phyloP scores from a whole-genome alignment of 2,329 filamentous ascomycete species.

The Dothistroma pini region DNA sequence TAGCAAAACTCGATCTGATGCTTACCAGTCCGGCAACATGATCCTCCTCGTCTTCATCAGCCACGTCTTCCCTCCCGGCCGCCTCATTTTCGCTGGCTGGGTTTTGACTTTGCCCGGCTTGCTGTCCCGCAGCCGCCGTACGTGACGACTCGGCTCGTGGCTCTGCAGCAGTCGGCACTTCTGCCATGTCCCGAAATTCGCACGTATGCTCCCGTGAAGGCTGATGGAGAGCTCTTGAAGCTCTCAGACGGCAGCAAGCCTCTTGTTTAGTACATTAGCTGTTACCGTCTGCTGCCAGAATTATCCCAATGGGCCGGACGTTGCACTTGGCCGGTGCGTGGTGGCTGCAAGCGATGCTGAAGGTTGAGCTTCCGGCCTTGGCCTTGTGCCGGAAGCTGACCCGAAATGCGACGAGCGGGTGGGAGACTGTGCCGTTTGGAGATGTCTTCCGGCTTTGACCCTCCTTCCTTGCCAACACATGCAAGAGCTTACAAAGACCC shows the following conservation, averaged over 20 bases:
- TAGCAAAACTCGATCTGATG: background rate
- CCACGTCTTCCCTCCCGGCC: background rate
- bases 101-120: background rate
- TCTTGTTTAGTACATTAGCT: background rate
- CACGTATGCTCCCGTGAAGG: background rate
- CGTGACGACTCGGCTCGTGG: background rate
- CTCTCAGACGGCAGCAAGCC: background rate
- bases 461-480: background rate
- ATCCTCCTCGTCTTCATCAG: background rate
- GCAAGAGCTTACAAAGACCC: background rate
- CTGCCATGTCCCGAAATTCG: background rate
- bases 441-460: too few species aligned
- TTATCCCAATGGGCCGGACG: background rate
- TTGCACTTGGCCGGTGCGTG: background rate
- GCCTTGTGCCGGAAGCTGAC: background rate
- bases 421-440: background rate
- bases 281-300: background rate
- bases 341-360: constrained; percentile 1
- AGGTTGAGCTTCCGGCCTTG: background rate
- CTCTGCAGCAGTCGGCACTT: background rate
- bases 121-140: background rate
- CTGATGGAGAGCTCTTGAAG: background rate
- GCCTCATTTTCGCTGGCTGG: background rate
- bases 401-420: background rate
- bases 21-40: background rate